These are phyloP conservation scores for Lotus japonicus DNA, from an alignment of 306 rosid species.

Conservation along the genomic window DNA sequence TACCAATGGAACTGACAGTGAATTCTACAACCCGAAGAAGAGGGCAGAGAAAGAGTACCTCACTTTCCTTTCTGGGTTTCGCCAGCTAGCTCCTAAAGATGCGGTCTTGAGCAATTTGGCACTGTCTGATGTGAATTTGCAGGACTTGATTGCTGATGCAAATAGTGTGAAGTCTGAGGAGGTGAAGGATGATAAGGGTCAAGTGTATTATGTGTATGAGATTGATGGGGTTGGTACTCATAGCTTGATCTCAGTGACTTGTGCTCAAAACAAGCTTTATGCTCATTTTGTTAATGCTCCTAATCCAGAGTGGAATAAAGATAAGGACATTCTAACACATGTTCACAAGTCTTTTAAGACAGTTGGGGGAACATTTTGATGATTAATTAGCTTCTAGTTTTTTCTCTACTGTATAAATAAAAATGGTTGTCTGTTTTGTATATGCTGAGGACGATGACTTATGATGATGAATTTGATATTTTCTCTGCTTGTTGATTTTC, in stretches of 20 bases:
- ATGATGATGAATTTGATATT: no score
- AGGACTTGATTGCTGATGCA: conserved; percentile 63
- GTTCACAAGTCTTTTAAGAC: conserved; percentile 85
- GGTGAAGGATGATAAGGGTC: conserved; percentile 65
- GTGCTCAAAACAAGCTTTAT: conserved; percentile 78
- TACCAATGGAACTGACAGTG: conserved; percentile 74
- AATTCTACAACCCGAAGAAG: conserved; percentile 84
- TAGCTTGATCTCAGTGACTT: conserved; percentile 82
- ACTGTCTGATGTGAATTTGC: conserved; percentile 71
- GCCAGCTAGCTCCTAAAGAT: conserved; percentile 73
- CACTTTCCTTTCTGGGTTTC: conserved; percentile 57
- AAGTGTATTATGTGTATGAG: conserved; percentile 73
- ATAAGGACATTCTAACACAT: conserved; percentile 61
- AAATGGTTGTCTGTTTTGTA: no score
- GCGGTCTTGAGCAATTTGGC: conserved; percentile 64
- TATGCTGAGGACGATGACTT: no score
- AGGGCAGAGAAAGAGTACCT: conserved; percentile 69
- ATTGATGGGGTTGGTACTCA: conserved; percentile 63
- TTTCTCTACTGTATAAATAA: no score
- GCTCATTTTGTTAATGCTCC: conserved; percentile 94
- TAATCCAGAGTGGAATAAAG: conserved; percentile 72
- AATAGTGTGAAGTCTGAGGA: conserved; percentile 57
- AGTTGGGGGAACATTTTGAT: conserved; percentile 37
- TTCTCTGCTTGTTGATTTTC: no score
- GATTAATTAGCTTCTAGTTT: not conserved